Evolutionary conservation across 257 asterid species (phyloP), one percentile per base, ranked within the genome.

Genomic region (Sherardia arvensis): DNA sequence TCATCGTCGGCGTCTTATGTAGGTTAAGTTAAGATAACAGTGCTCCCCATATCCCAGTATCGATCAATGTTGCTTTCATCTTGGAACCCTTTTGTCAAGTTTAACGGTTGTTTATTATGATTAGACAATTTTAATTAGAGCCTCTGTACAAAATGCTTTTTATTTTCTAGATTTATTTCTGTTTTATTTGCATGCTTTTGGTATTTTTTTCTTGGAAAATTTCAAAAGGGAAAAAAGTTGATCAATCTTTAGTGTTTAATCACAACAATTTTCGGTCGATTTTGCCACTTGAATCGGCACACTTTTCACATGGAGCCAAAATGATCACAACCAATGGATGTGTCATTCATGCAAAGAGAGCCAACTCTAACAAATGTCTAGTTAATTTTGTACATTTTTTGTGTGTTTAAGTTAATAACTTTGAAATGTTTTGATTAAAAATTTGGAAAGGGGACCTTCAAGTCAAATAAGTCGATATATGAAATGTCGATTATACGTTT

Each of bases 81-180:
- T 9, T 49, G 38, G 32, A n/a, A 40, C 53, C 62, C 63, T 67
- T 49, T 5, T 59, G 68, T 64, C 62, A 59, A 62, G 71, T 70
- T 80, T 73, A 83, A 73, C 72, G 38, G 59, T 55, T 66, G 72
- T 65, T 76, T 57, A 71, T 76, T 70, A 65, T 72, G 65, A 66
- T n/a, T 80, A 74, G 81, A 80, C 69, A 65, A n/a, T 62, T 69
- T 66, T 56, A 74, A 48, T 76, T 62, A 71, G n/a, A n/a, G 64
- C 71, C 71, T 34, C 36, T 85, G 95, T 90, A 85, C 73, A 86
- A 79, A 79, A 1, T 43, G 20, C 20, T 17, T 6, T 17, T 14
- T 43, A 43, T 1, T 43, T 15, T 10, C 20, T 43, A n/a, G n/a
- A 4, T 43, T 69, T 67, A 76, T 68, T 70, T 74, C 71, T 69